Evolutionary conservation across 345 rosid species (phyloP).

Genomic region (Angophora floribunda): DNA sequence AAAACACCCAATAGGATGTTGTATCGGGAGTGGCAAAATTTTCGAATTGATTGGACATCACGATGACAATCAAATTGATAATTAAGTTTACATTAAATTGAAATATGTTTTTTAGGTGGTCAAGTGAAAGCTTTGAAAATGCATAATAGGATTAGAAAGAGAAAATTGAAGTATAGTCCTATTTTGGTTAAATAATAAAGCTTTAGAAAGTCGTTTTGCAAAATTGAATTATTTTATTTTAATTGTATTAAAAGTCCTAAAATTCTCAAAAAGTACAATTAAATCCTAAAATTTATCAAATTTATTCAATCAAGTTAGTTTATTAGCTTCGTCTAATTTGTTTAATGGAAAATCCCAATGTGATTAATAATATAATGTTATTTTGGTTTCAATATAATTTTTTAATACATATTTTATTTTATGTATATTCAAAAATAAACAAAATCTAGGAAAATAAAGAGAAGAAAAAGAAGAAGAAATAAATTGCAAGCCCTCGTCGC

Average conservation of each 20-base stretch:
- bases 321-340: too few relatives aligned
- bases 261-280: too few relatives aligned
- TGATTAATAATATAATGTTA: rapidly evolving
- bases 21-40: rapidly evolving
- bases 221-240: neutral
- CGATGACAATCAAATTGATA: neutral
- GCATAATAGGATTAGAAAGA: neutral
- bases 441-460: too few relatives aligned
- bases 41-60: rapidly evolving
- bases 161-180: neutral
- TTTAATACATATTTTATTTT: too few relatives aligned
- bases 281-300: too few relatives aligned
- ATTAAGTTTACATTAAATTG: neutral
- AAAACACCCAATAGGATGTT: rapidly evolving
- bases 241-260: too few relatives aligned
- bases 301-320: too few relatives aligned
- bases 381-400: too few relatives aligned
- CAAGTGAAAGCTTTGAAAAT: neutral
- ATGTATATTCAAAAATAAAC: too few relatives aligned
- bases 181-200: neutral
- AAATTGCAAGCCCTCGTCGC: too few relatives aligned
- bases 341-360: too few relatives aligned
- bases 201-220: neutral
- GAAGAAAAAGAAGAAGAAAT: too few relatives aligned
- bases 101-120: neutral